Evolutionary conservation across 352 stramenopile genomes (phyloP).

Genomic region (Phytophthora sp.): DNA sequence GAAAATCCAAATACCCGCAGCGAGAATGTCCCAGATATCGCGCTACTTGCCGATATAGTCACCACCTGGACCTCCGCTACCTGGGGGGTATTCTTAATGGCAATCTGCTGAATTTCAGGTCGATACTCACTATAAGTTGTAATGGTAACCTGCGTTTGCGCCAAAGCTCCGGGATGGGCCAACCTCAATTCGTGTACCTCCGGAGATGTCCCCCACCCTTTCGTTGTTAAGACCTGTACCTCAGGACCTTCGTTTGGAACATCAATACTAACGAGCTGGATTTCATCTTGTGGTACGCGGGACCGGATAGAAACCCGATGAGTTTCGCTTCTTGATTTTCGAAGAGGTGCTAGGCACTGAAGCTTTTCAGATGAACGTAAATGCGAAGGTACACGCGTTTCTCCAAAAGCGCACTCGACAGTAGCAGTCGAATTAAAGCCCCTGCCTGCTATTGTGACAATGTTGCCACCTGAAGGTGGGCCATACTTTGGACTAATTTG

Average conservation of each 20-base stretch:
- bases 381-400: neutral
- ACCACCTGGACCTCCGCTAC: constrained; percentile 40
- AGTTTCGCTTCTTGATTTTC: no score
- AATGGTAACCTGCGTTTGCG: neutral
- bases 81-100: no score
- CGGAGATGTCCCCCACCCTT: constrained; percentile 37
- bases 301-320: no score
- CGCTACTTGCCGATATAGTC: constrained; percentile 9
- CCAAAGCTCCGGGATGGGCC: constrained; percentile 12
- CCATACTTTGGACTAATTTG: no score
- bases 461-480: no score
- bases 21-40: constrained; percentile 29
- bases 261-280: constrained; percentile 45
- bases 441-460: neutral
- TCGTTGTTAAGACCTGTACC: constrained; percentile 54
- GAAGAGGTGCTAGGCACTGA: constrained; percentile 39
- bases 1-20: constrained; percentile 30
- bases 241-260: constrained; percentile 34
- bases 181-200: constrained; percentile 39
- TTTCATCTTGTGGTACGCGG: constrained; percentile 39
- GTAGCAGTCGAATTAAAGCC: constrained; percentile 1
- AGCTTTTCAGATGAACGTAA: constrained; percentile 24
- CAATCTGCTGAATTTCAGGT: constrained; percentile 40
- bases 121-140: constrained; percentile 17
- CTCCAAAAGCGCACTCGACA: constrained; percentile 44